Conservation (phyloP, 164 flowering plant genomes). For the Euptelea pleiosperma region DNA sequence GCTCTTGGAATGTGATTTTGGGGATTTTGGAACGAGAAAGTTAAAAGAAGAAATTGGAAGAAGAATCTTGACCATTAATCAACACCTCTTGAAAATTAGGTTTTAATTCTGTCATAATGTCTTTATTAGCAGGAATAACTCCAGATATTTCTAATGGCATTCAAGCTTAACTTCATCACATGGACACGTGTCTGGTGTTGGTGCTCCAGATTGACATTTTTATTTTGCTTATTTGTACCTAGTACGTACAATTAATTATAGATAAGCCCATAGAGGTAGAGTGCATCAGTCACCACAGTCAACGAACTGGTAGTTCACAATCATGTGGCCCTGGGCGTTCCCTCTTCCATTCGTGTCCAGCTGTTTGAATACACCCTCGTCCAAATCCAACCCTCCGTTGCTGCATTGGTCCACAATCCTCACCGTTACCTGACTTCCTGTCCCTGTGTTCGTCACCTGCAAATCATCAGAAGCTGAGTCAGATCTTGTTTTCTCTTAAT, state of each 20-base stretch:
- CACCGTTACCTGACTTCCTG: slow-evolving; percentile 46
- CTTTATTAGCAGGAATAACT: too few relatives aligned
- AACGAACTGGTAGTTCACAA: slow-evolving; percentile 54
- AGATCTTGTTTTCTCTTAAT: not conserved
- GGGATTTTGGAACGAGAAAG: too few relatives aligned
- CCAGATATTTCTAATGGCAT: too few relatives aligned
- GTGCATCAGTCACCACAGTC: slow-evolving; percentile 30
- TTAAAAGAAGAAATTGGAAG: too few relatives aligned
- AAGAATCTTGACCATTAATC: too few relatives aligned
- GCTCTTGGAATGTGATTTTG: too few relatives aligned
- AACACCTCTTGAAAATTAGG: too few relatives aligned
- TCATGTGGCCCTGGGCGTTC: slow-evolving; percentile 41
- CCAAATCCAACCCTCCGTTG: slow-evolving; percentile 82
- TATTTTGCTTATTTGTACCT: slow-evolving; percentile 5
- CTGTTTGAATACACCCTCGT: slow-evolving; percentile 36
- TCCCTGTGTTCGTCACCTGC: slow-evolving; percentile 62
- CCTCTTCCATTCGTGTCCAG: slow-evolving; percentile 64
- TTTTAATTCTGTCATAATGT: too few relatives aligned
- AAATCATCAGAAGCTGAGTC: not conserved
- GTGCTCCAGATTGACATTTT: not conserved
- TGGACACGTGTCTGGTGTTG: too few relatives aligned
- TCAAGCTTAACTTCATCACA: too few relatives aligned
- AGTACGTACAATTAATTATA: too few relatives aligned
- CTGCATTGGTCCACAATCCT: slow-evolving; percentile 80
- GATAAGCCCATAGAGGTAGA: not conserved